A percentile compares a stretch with the other conserved stretches of the same genome.
These are phyloP conservation scores for Tephrocybe sp. DNA, from an alignment of 768 basidiomycete species.

Conservation along the genomic window DNA sequence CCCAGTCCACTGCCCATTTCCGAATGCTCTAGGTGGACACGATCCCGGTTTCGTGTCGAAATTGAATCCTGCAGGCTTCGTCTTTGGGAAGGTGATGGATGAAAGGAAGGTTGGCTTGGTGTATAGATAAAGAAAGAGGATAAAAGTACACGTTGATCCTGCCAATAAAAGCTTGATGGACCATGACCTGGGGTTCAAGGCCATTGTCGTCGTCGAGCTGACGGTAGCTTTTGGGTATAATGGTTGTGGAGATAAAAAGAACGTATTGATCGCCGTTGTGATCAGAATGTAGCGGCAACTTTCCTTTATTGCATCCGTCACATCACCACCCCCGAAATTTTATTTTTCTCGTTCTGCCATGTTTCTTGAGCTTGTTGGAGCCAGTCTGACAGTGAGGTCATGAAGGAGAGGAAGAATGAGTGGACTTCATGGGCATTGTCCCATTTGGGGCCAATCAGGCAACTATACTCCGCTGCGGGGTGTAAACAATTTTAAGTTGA, in stretches of 20 bases:
- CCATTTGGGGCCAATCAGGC: too few species aligned
- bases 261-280: neutral
- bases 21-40: conserved; percentile 34
- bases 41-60: conserved; percentile 11
- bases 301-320: neutral
- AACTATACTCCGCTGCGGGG: too few species aligned
- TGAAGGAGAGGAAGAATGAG: too few species aligned
- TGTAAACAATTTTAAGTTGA: too few species aligned
- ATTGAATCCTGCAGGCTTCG: conserved; percentile 5
- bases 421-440: too few species aligned
- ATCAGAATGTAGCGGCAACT: neutral
- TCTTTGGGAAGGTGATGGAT: conserved; percentile 2
- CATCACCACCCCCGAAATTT: too few species aligned
- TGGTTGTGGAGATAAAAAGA: neutral
- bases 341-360: too few species aligned
- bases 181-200: conserved; percentile 21
- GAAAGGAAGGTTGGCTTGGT: conserved; percentile 11
- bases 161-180: conserved; percentile 20
- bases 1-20: conserved; percentile 37
- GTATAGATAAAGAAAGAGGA: conserved; percentile 26
- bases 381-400: too few species aligned
- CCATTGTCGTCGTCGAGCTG: conserved; percentile 4
- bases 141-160: conserved; percentile 18
- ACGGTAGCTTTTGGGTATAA: neutral
- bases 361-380: too few species aligned